These are phyloP conservation scores for Neostapfia colusana DNA, from an alignment of 176 grass and related monocot genomes.

Conservation along the genomic window DNA sequence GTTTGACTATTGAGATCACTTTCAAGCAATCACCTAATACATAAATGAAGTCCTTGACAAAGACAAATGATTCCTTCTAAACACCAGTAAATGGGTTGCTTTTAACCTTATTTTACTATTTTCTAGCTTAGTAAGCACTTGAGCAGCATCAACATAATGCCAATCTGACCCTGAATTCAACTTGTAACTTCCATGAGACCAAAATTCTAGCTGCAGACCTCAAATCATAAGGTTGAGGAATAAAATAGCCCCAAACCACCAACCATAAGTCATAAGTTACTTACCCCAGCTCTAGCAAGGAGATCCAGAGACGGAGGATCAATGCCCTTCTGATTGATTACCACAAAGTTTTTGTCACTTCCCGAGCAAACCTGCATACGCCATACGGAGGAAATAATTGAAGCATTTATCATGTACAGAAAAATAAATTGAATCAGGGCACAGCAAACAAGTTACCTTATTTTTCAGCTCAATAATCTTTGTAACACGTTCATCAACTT, in stretches of 20 bases:
- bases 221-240: not conserved
- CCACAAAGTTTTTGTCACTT: slow-evolving; percentile 86
- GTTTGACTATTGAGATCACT: not conserved
- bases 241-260: not conserved
- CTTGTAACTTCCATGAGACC: not conserved
- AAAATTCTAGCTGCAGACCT: not conserved
- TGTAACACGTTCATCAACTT: slow-evolving; percentile 94
- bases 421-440: not conserved
- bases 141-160: not conserved
- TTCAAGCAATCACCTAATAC: not conserved
- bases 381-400: slow-evolving; percentile 25
- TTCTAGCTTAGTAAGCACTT: not conserved
- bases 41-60: not conserved
- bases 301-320: slow-evolving; percentile 97
- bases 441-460: slow-evolving; percentile 47
- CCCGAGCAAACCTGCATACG: slow-evolving; percentile 68
- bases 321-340: slow-evolving; percentile 98
- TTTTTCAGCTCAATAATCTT: slow-evolving; percentile 96
- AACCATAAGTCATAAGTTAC: not conserved
- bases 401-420: not conserved
- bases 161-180: not conserved
- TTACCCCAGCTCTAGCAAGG: slow-evolving; percentile 94
- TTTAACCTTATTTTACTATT: not conserved
- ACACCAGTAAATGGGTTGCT: not conserved
- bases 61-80: not conserved